Percentiles rank a stretch among this genome's conserved stretches.
phyloP scores from a whole-genome alignment of 1,139 yeast species.

The Blastobotrys petasosporus region DNA sequence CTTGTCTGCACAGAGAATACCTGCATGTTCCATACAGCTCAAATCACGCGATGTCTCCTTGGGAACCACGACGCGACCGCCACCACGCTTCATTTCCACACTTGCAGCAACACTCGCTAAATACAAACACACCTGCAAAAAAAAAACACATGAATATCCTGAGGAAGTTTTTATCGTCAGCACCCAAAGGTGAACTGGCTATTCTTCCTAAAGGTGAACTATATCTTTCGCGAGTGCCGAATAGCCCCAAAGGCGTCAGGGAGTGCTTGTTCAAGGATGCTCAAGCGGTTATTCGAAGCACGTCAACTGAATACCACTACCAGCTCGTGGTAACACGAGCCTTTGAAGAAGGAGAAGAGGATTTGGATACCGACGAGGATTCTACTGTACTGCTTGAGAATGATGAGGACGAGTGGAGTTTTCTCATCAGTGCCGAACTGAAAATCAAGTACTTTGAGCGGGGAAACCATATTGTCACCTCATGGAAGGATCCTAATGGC shows the following conservation, averaged over 20 bases:
- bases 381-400: constrained; percentile 49
- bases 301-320: constrained; percentile 59
- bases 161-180: constrained; percentile 58
- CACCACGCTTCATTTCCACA: too few species aligned
- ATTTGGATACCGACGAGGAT: constrained; percentile 50
- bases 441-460: constrained; percentile 42
- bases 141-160: constrained; percentile 65
- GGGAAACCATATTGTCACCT: constrained; percentile 48
- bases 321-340: constrained; percentile 69
- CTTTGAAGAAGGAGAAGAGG: constrained; percentile 59
- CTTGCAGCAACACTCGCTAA: too few species aligned
- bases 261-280: constrained; percentile 83
- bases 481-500: constrained; percentile 81
- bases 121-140: too few species aligned
- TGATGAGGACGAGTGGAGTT: constrained; percentile 59
- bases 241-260: constrained; percentile 77
- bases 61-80: too few species aligned
- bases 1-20: too few species aligned
- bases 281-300: constrained; percentile 61
- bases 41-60: too few species aligned
- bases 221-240: constrained; percentile 63
- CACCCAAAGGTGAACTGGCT: constrained; percentile 61
- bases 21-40: too few species aligned
- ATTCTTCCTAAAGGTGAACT: constrained; percentile 77
- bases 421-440: constrained; percentile 60